A percentile compares a stretch with the other conserved stretches of the same genome.
Conservation (phyloP, 2,329 filamentous ascomycete species). For the Pyricularia sp. region DNA sequence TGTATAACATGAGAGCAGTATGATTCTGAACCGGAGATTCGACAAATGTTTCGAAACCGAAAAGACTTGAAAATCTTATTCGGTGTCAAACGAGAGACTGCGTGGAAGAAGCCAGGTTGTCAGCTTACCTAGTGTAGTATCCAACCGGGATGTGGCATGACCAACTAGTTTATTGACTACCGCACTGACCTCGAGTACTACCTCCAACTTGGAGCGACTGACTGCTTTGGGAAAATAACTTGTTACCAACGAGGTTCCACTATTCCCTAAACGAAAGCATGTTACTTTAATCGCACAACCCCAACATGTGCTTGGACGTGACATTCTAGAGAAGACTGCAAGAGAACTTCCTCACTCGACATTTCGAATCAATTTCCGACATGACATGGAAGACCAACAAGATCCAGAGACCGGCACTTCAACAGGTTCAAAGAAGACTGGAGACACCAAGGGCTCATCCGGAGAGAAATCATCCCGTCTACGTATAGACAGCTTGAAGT, state of each 20-base stretch:
- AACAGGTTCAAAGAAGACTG: no score
- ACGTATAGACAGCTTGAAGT: not conserved
- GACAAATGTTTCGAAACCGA: not conserved
- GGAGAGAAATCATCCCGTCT: not conserved
- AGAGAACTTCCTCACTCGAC: not conserved
- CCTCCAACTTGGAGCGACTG: not conserved
- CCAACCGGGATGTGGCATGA: not conserved
- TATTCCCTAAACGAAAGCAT: no score
- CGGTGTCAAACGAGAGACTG: no score
- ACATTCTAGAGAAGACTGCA: not conserved
- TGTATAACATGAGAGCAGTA: no score
- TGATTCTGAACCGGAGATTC: not conserved
- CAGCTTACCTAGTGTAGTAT: not conserved
- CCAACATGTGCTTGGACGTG: no score
- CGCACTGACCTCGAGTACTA: not conserved
- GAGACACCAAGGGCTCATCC: not conserved
- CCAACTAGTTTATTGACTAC: not conserved
- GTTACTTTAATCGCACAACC: no score
- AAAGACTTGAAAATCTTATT: not conserved
- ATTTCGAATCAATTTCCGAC: not conserved
- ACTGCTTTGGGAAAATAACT: not conserved
- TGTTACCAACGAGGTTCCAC: no score
- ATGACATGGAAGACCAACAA: not conserved
- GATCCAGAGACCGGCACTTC: no score
- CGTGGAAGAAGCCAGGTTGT: not conserved